Conservation (phyloP, 164 flowering plant genomes). For the Vitis rotundifolia region DNA sequence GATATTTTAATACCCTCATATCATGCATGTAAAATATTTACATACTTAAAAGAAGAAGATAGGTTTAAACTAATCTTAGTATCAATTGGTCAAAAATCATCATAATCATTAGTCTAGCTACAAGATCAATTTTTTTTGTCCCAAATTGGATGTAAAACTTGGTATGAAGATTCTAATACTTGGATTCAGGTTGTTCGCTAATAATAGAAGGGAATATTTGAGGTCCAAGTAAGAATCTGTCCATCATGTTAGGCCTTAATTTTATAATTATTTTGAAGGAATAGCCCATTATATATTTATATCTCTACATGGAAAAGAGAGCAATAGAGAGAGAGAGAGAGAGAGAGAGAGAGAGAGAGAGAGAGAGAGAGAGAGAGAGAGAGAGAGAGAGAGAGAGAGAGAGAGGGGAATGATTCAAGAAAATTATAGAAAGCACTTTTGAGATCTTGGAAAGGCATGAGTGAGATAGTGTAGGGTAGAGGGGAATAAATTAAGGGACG, state of each 20-base stretch:
- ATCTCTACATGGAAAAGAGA: not conserved
- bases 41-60: too few relatives aligned
- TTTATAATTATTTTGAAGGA: not conserved
- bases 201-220: not conserved
- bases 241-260: not conserved
- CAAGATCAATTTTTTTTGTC: too few relatives aligned
- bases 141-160: not conserved
- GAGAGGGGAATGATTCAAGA: not conserved
- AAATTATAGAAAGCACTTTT: slow-evolving; percentile 20
- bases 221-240: slow-evolving; percentile 15
- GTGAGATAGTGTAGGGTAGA: slow-evolving; percentile 30
- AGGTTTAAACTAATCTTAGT: too few relatives aligned
- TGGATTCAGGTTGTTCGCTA: not conserved
- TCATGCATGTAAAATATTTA: too few relatives aligned
- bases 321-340: not conserved
- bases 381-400: not conserved
- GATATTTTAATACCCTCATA: not conserved
- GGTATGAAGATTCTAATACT: not conserved
- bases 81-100: not conserved
- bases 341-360: not conserved
- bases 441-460: slow-evolving; percentile 32
- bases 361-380: not conserved
- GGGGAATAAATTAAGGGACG: slow-evolving; percentile 21
- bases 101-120: not conserved
- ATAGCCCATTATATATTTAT: not conserved